These are phyloP conservation scores for Xerocomus minutiporus DNA, from an alignment of 1,284 basidiomycete species.

Conservation along the genomic window DNA sequence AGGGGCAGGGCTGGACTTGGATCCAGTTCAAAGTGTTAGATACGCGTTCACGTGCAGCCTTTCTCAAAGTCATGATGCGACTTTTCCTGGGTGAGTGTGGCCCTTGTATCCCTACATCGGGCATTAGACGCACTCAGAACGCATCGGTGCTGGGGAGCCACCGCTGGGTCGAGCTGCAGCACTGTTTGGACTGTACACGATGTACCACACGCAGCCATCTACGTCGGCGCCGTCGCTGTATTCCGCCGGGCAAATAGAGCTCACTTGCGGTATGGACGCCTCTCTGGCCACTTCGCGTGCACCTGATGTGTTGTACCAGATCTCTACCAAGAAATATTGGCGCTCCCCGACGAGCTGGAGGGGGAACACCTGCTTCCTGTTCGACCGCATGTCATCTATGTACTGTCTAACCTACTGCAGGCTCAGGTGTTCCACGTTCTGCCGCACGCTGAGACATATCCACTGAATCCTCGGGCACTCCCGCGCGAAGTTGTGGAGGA, in stretches of 20 bases:
- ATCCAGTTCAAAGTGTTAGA: conserved; percentile 70
- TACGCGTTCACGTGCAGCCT: conserved; percentile 53
- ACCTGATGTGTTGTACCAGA: conserved; percentile 39
- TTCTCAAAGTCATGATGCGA: conserved; percentile 52
- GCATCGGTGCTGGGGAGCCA: conserved; percentile 42
- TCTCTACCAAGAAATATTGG: conserved; percentile 43
- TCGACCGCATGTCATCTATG: conserved; percentile 43
- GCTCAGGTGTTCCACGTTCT: conserved; percentile 54
- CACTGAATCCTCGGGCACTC: conserved; percentile 55
- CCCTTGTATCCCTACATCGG: neutral
- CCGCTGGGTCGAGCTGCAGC: conserved; percentile 52
- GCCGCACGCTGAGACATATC: conserved; percentile 46
- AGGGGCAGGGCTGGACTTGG: conserved; percentile 64
- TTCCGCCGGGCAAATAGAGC: conserved; percentile 44
- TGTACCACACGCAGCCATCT: conserved; percentile 61
- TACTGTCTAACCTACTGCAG: conserved; percentile 45
- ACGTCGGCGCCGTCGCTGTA: conserved; percentile 47
- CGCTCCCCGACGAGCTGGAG: conserved; percentile 42
- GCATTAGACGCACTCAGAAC: conserved; percentile 41
- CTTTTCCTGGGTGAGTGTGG: conserved; percentile 58
- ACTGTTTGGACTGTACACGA: conserved; percentile 64
- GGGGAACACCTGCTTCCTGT: conserved; percentile 41
- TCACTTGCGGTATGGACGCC: conserved; percentile 51
- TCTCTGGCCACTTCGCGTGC: neutral
- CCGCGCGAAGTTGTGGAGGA: conserved; percentile 60